A percentile compares a stretch with the other conserved stretches of the same genome.
Evolutionary conservation across 208 protist species (phyloP).

Genomic region (Zelonia costaricensis): DNA sequence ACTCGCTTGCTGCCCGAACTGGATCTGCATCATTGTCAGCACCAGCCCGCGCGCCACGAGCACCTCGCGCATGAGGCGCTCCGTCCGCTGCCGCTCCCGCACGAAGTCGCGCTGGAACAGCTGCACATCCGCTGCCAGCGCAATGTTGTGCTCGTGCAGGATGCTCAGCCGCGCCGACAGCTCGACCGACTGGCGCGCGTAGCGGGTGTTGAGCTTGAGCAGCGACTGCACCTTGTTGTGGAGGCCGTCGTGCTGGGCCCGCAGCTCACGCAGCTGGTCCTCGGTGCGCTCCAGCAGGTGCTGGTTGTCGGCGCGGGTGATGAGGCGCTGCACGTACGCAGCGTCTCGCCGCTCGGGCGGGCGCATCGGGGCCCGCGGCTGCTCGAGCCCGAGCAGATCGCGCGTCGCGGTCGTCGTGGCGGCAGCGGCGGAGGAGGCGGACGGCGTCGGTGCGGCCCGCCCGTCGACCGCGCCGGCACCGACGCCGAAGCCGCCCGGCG

Average conservation of each 20-base stretch:
- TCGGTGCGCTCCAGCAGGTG: constrained; percentile 60
- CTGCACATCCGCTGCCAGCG: constrained; percentile 48
- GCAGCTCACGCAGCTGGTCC: constrained; percentile 39
- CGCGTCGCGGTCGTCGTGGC: background rate
- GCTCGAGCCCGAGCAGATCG: constrained; percentile 4
- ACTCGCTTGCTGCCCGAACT: background rate
- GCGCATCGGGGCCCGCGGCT: background rate
- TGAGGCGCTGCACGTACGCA: constrained; percentile 60
- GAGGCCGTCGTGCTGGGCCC: constrained; percentile 30
- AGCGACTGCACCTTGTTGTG: constrained; percentile 40
- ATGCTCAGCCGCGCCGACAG: constrained; percentile 72
- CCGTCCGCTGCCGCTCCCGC: constrained; percentile 37
- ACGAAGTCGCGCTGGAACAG: constrained; percentile 56
- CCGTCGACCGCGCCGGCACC: background rate
- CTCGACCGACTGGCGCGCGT: constrained; percentile 74
- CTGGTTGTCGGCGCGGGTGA: constrained; percentile 64
- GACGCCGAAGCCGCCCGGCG: background rate
- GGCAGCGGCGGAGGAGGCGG: background rate
- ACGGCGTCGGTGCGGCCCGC: no score
- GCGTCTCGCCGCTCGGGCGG: constrained; percentile 34
- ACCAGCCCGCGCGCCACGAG: constrained; percentile 47
- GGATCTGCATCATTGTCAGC: constrained; percentile 49
- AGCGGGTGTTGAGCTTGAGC: constrained; percentile 64
- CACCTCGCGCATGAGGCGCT: constrained; percentile 46
- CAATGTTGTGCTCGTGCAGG: constrained; percentile 74